These are phyloP conservation scores for Tuber brumale DNA, from an alignment of 495 filamentous ascomycete genomes.

Conservation along the genomic window DNA sequence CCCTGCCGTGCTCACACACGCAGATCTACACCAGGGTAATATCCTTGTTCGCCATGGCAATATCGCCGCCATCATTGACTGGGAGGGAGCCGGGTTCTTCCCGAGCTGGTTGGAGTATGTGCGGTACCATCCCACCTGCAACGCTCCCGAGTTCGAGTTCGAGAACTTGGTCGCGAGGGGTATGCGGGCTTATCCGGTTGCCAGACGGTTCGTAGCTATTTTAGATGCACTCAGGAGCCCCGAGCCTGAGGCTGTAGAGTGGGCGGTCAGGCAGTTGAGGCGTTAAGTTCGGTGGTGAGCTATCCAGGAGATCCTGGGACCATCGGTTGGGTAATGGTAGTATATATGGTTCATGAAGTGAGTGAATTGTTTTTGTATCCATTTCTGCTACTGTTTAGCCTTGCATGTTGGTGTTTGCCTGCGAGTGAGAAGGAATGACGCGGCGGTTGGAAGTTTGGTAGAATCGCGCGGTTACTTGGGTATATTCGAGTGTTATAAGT, in stretches of 20 bases:
- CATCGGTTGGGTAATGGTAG: not conserved
- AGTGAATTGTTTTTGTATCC: not conserved
- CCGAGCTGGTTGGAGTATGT: slow-evolving; percentile 44
- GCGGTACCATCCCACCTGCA: not conserved
- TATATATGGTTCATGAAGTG: not conserved
- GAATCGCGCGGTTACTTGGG: not conserved
- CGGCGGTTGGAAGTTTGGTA: not conserved
- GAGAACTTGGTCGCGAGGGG: not conserved
- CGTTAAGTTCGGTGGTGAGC: not conserved
- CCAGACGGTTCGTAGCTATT: not conserved
- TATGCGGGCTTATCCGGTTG: not conserved
- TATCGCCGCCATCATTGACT: slow-evolving; percentile 42
- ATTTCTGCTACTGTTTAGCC: not conserved
- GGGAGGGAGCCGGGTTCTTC: slow-evolving; percentile 43
- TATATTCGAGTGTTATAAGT: not conserved
- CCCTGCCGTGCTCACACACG: slow-evolving; percentile 33
- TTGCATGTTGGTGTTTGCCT: not conserved
- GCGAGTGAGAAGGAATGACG: not conserved
- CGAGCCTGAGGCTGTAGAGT: not conserved
- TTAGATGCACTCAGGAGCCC: not conserved
- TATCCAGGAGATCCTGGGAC: not conserved
- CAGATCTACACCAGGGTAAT: slow-evolving; percentile 40
- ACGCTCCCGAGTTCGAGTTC: not conserved
- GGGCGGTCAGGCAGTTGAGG: not conserved
- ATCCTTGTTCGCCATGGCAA: slow-evolving; percentile 40